Conservation (phyloP, 257 asterid species). For the Henckelia pumila region DNA sequence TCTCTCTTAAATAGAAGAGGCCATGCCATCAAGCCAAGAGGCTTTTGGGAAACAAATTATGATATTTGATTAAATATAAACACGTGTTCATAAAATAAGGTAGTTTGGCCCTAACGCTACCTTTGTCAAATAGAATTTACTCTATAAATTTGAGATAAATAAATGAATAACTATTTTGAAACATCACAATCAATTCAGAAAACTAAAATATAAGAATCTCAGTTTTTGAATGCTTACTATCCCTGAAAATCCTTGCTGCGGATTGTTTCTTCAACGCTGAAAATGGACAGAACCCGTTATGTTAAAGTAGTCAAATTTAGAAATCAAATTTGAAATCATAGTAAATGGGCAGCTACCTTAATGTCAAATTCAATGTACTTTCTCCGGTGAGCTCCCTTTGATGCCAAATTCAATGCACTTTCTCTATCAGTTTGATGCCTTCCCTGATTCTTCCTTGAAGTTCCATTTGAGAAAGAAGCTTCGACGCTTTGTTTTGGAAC, state of each 20-base stretch:
- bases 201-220: not conserved
- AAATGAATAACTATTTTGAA: too few species aligned
- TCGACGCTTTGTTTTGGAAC: not conserved
- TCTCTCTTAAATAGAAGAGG: not conserved
- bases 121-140: too few species aligned
- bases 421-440: slow-evolving; percentile 3
- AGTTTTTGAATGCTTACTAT: too few species aligned
- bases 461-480: slow-evolving; percentile 19
- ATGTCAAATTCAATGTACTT: not conserved
- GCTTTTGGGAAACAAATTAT: not conserved
- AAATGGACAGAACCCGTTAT: not conserved
- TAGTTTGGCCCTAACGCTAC: too few species aligned
- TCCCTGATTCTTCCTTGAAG: slow-evolving; percentile 23
- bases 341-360: not conserved
- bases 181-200: not conserved
- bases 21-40: not conserved
- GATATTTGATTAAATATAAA: not conserved
- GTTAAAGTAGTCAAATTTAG: not conserved
- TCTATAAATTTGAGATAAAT: too few species aligned
- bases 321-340: not conserved
- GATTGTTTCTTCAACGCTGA: too few species aligned
- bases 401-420: not conserved
- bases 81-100: not conserved
- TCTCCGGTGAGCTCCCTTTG: not conserved
- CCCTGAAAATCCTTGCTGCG: too few species aligned